These are phyloP conservation scores for Wilhelminamyces savonicus DNA, from an alignment of 805 yeast genomes.

Conservation along the genomic window DNA sequence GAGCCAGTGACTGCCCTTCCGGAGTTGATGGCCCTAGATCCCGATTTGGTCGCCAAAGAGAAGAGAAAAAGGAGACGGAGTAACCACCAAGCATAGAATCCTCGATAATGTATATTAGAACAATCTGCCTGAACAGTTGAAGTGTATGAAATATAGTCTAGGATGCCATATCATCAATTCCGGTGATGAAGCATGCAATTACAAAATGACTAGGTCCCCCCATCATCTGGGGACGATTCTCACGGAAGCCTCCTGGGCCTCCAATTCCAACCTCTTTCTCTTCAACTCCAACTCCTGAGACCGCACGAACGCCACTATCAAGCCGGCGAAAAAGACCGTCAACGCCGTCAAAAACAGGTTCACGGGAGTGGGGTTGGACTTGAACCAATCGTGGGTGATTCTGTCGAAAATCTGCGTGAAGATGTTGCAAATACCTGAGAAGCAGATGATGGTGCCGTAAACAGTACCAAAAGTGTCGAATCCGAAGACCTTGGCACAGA, in stretches of 20 bases:
- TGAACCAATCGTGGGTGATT: slow-evolving; percentile 59
- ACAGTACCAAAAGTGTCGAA: slow-evolving; percentile 87
- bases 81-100: too few species aligned
- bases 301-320: slow-evolving; percentile 39
- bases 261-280: slow-evolving; percentile 50
- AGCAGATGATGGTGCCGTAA: slow-evolving; percentile 78
- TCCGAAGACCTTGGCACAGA: slow-evolving; percentile 89
- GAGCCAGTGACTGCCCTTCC: slow-evolving; percentile 8
- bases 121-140: too few species aligned
- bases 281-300: slow-evolving; percentile 34
- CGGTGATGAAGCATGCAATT: too few species aligned
- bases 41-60: slow-evolving; percentile 16
- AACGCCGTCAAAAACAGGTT: slow-evolving; percentile 49
- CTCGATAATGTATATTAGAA: too few species aligned
- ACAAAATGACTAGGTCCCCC: too few species aligned
- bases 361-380: slow-evolving; percentile 76
- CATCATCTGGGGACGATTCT: slow-evolving; percentile 36
- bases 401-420: slow-evolving; percentile 65
- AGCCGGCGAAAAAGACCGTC: slow-evolving; percentile 48
- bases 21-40: slow-evolving; percentile 19
- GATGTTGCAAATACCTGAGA: slow-evolving; percentile 77
- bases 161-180: too few species aligned
- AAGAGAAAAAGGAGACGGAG: slow-evolving; percentile 8
- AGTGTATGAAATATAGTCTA: too few species aligned
- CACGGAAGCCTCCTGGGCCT: slow-evolving; percentile 56